These are phyloP conservation scores for Calonectria ilicicola DNA, from an alignment of 2,329 filamentous ascomycete species.

Conservation along the genomic window DNA sequence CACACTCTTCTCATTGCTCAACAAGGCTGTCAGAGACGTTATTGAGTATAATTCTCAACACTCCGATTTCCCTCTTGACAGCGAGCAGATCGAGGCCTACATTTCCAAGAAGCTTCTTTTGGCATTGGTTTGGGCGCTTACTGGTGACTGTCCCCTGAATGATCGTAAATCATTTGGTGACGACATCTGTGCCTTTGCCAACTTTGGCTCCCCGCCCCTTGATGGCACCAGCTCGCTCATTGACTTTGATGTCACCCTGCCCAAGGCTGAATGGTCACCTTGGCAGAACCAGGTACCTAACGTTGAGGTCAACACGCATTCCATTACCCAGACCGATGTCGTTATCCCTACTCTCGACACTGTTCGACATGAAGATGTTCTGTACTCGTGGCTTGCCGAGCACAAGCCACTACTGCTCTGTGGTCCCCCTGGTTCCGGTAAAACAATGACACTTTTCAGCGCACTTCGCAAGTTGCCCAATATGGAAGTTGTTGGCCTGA, in stretches of 20 bases:
- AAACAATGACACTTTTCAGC: conserved; percentile 99
- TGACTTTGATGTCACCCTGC: conserved; percentile 92
- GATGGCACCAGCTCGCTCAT: conserved; percentile 88
- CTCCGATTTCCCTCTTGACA: conserved; percentile 90
- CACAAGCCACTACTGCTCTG: conserved; percentile 97
- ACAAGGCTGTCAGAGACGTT: conserved; percentile 91
- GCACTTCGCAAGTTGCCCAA: conserved; percentile 96
- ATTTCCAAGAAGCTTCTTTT: conserved; percentile 94
- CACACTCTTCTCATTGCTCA: conserved; percentile 94
- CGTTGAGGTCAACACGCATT: conserved; percentile 98
- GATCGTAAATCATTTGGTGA: conserved; percentile 94
- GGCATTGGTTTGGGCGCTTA: conserved; percentile 94
- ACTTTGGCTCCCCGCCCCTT: conserved; percentile 85
- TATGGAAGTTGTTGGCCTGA: conserved; percentile 99
- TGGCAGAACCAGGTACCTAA: conserved; percentile 97
- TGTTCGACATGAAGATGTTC: conserved; percentile 96
- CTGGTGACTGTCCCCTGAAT: conserved; percentile 89
- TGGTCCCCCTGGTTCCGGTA: conserved; percentile 97
- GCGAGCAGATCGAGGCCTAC: conserved; percentile 90
- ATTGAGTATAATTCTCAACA: conserved; percentile 98
- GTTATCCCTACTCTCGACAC: conserved; percentile 99
- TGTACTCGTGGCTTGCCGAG: conserved; percentile 99
- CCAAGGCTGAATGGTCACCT: conserved; percentile 87
- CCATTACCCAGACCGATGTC: conserved; percentile 96
- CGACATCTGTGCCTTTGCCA: conserved; percentile 83